phyloP scores from a whole-genome alignment of 1,284 basidiomycete genomes.

The Austroboletus novae-zelandiae region DNA sequence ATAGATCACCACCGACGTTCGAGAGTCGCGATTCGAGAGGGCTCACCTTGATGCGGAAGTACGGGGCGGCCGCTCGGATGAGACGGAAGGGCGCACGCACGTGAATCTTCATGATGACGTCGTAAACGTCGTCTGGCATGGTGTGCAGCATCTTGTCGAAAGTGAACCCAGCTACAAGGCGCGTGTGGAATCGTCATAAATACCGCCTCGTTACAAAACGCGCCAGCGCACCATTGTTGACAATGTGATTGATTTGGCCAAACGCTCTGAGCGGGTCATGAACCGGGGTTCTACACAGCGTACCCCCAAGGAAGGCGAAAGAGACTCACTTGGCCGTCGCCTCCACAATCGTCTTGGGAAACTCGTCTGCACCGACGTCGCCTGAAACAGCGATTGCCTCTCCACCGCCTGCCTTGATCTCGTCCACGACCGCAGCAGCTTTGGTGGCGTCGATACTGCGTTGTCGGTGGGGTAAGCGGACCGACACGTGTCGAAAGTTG shows the following conservation, averaged over 20 bases:
- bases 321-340: slow-evolving; percentile 68
- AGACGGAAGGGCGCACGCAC: slow-evolving; percentile 70
- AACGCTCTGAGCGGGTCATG: slow-evolving; percentile 51
- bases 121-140: slow-evolving; percentile 79
- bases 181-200: slow-evolving; percentile 1
- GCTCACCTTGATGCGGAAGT: slow-evolving; percentile 77
- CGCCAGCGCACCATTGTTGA: slow-evolving; percentile 69
- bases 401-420: slow-evolving; percentile 74
- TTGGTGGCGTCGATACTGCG: slow-evolving; percentile 65
- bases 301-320: neutral
- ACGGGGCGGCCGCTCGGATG: slow-evolving; percentile 79
- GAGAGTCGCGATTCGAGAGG: neutral
- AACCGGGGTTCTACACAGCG: no score
- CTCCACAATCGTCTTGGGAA: slow-evolving; percentile 75
- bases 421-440: slow-evolving; percentile 63
- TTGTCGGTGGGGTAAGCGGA: neutral
- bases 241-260: slow-evolving; percentile 82
- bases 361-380: slow-evolving; percentile 79
- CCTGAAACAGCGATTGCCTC: slow-evolving; percentile 70
- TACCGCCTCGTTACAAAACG: neutral
- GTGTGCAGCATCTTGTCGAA: slow-evolving; percentile 89
- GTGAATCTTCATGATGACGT: slow-evolving; percentile 81
- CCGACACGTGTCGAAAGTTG: slow-evolving; percentile 1
- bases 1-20: neutral
- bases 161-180: slow-evolving; percentile 70